phyloP scores from a whole-genome alignment of 1,139 yeast species.

The Kodamaea alishanica region DNA sequence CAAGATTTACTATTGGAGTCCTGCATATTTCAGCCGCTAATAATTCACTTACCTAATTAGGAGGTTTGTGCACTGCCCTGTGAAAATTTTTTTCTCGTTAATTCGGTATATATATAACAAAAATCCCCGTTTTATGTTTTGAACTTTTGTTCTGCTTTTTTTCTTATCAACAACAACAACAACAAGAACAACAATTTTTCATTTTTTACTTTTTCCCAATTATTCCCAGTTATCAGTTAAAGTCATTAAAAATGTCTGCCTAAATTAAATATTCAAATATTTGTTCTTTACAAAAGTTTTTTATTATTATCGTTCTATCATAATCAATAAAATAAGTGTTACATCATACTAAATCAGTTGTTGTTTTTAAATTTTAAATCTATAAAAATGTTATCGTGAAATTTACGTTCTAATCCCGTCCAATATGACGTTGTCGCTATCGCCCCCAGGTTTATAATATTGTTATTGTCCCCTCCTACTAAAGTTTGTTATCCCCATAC shows the following conservation, averaged over 20 bases:
- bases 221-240: conserved; percentile 8
- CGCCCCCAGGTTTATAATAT: conserved; percentile 1
- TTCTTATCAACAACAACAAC: conserved; percentile 9
- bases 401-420: conserved; percentile 23
- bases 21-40: too few relatives aligned
- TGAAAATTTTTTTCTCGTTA: conserved; percentile 12
- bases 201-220: conserved; percentile 8
- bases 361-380: conserved; percentile 9
- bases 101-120: conserved; percentile 8
- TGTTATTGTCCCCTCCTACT: too few relatives aligned
- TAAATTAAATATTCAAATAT: conserved; percentile 21
- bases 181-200: conserved; percentile 3
- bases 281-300: conserved; percentile 8
- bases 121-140: conserved; percentile 3
- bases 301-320: conserved; percentile 9
- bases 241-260: conserved; percentile 30
- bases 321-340: conserved; percentile 7
- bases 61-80: background rate
- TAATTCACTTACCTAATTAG: background rate
- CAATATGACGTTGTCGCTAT: conserved; percentile 28
- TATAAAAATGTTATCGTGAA: conserved; percentile 25
- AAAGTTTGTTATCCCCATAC: conserved; percentile 4
- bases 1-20: too few relatives aligned
- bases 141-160: conserved; percentile 3
- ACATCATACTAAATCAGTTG: conserved; percentile 10